A percentile compares a stretch with the other conserved stretches of the same genome.
These are phyloP conservation scores for Trichocomaceae sp. DNA, from an alignment of 2,329 filamentous ascomycete genomes.

Conservation along the genomic window DNA sequence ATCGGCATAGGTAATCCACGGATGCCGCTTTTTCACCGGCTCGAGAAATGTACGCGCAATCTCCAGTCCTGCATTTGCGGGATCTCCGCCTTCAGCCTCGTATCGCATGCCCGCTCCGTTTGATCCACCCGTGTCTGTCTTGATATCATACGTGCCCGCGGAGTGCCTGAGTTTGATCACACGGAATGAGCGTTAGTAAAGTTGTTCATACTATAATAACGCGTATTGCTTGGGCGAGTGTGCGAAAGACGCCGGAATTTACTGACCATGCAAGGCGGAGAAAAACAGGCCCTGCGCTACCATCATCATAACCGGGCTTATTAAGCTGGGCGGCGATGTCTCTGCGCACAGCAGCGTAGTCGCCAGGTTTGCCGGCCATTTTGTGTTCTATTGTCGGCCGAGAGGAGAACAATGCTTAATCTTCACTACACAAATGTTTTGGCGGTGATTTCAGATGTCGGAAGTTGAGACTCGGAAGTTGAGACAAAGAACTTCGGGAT, in stretches of 20 bases:
- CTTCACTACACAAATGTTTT: neutral
- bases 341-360: slow-evolving; percentile 47
- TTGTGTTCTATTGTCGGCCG: slow-evolving; percentile 3
- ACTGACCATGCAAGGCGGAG: slow-evolving; percentile 57
- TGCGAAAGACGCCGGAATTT: neutral
- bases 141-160: slow-evolving; percentile 55
- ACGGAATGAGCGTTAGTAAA: neutral
- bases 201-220: neutral
- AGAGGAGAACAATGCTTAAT: neutral
- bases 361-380: slow-evolving; percentile 24
- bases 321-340: slow-evolving; percentile 50
- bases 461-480: neutral
- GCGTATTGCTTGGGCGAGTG: neutral
- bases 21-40: slow-evolving; percentile 52
- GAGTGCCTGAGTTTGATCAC: slow-evolving; percentile 48
- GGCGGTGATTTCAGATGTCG: neutral
- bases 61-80: slow-evolving; percentile 59
- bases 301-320: slow-evolving; percentile 60
- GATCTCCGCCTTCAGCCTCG: slow-evolving; percentile 57
- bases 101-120: slow-evolving; percentile 63
- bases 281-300: slow-evolving; percentile 57
- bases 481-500: neutral
- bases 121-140: slow-evolving; percentile 55
- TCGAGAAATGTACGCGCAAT: slow-evolving; percentile 59
- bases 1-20: slow-evolving; percentile 61